Base-by-base conservation (phyloP, 2,329 filamentous ascomycete genomes). In the Aphanocladium album region DNA sequence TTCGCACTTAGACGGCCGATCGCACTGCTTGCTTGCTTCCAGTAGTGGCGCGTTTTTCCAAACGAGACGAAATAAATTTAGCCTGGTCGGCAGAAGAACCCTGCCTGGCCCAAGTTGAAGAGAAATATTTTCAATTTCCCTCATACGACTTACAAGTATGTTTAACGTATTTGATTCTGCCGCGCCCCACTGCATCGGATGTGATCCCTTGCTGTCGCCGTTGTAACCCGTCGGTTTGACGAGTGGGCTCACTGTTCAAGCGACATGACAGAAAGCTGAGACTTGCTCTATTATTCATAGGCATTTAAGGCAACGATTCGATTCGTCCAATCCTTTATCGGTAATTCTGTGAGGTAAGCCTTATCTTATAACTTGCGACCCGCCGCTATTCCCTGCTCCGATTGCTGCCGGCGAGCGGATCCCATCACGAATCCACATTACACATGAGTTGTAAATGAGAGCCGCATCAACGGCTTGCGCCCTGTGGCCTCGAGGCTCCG, bases 301-400 rank as follows among this genome's bases (percentile, higher is more conserved):
- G 47, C 27, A 37, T 49, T 25, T 27, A 16, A 5, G 14, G 43
- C 43, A n/a, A 49, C 43, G 30, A 25, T 49, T 19, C 54, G 8
- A 41, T 43, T 51, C 19, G 56, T 23, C 47, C 17, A 51, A 35
- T 23, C 25, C 17, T 39, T 12, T 19, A 19, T 33, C 57, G 12
- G 27, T 27, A n/a, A 60, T 60, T 60, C 59, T 60, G 52, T 56
- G n/a, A 51, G 59, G 59, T 60, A 60, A 60, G 59, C 43, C 35
- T 56, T 51, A 60, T 55, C 52, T 14, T 35, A 50, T 50, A 41
- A 21, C 17, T 16, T 45, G 23, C 45, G 52, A 35, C 59, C 59
- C 58, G 51, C 43, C 23, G 9, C 33, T 54, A 41, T 25, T 35
- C 52, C 50, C 52, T 35, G 51, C 46, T 49, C 43, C 52, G 52